Evolutionary conservation across 2,329 filamentous ascomycete species (phyloP).

Genomic region (Alternaria hordeiaustralica): DNA sequence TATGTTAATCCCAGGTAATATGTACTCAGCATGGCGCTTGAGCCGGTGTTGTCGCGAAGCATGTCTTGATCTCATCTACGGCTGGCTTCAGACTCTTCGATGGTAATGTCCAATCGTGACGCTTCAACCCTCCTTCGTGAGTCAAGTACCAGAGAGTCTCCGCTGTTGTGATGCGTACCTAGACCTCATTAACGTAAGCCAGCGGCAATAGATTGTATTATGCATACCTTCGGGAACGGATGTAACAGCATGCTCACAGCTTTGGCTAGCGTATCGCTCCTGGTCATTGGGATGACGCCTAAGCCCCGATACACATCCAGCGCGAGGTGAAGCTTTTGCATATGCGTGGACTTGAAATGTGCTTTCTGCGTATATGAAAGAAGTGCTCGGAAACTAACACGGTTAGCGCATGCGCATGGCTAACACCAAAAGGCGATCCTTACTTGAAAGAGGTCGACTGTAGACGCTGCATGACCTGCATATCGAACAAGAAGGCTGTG

Average conservation of each 20-base stretch:
- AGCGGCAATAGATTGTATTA: not conserved
- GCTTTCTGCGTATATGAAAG: conserved; percentile 77
- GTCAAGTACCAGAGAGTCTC: conserved; percentile 52
- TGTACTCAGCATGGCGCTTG: not conserved
- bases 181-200: not conserved
- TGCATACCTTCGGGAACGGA: conserved; percentile 75
- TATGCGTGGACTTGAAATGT: conserved; percentile 81
- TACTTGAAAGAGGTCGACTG: conserved; percentile 61
- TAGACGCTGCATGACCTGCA: conserved; percentile 52
- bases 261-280: conserved; percentile 68
- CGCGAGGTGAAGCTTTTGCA: conserved; percentile 81
- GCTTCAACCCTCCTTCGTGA: conserved; percentile 42
- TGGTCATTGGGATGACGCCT: conserved; percentile 59
- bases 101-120: conserved; percentile 33
- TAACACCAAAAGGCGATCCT: conserved; percentile 21
- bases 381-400: conserved; percentile 61
- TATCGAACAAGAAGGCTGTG: conserved; percentile 70
- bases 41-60: not conserved
- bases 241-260: conserved; percentile 77
- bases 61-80: conserved; percentile 34
- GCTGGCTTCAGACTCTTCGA: conserved; percentile 40
- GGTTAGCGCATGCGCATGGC: not conserved
- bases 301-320: conserved; percentile 80
- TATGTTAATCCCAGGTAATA: not conserved
- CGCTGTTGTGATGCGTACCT: conserved; percentile 48